Conservation (phyloP, 352 stramenopile species). For the Phytophthora idaei region DNA sequence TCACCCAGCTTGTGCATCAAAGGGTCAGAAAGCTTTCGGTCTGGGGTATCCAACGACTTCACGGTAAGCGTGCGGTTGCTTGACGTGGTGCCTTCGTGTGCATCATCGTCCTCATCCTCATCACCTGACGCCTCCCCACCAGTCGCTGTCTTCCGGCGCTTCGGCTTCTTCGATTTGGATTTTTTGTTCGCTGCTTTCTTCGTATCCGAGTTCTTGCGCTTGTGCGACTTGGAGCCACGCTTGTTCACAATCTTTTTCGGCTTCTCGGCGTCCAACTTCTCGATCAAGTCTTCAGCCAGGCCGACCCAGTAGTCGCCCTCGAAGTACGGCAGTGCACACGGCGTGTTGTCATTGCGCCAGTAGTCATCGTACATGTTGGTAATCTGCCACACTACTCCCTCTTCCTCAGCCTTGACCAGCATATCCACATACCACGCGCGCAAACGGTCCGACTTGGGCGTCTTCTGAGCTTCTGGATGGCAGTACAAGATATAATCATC, state of each 20-base stretch:
- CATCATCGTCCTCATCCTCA: constrained; percentile 56
- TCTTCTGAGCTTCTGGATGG: constrained; percentile 99
- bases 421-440: constrained; percentile 96
- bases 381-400: constrained; percentile 94
- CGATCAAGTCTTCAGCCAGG: constrained; percentile 86
- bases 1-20: constrained; percentile 88
- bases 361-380: constrained; percentile 97
- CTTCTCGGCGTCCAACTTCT: constrained; percentile 89
- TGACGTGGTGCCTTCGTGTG: constrained; percentile 32
- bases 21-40: constrained; percentile 72
- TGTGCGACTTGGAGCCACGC: constrained; percentile 51
- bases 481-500: constrained; percentile 99
- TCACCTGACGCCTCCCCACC: constrained; percentile 44
- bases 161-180: constrained; percentile 81
- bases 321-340: constrained; percentile 85
- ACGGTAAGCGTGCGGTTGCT: constrained; percentile 40
- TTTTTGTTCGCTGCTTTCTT: constrained; percentile 78
- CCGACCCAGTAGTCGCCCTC: constrained; percentile 91
- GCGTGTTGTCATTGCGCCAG: constrained; percentile 89
- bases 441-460: constrained; percentile 97
- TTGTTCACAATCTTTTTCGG: constrained; percentile 73
- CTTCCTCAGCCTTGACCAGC: constrained; percentile 82
- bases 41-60: constrained; percentile 67
- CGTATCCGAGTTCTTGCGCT: constrained; percentile 67
- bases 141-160: constrained; percentile 60